A percentile compares a stretch with the other conserved stretches of the same genome.
These are phyloP conservation scores for Solanum hybrid DNA, from an alignment of 305 asterid genomes.

Conservation along the genomic window DNA sequence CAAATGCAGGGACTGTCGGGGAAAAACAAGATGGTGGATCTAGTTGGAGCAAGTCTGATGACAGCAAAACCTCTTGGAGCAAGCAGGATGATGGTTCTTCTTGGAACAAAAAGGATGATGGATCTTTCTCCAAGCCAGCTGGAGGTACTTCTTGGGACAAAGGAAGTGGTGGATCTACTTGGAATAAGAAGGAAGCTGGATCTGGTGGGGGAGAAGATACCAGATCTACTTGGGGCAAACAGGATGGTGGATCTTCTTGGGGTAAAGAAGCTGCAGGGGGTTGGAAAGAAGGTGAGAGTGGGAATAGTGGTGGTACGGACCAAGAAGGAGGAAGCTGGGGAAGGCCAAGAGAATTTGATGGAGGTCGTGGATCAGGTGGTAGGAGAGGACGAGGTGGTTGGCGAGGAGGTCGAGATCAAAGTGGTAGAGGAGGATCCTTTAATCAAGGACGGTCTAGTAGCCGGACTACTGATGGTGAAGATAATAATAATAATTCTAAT, in stretches of 20 bases:
- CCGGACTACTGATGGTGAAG: slow-evolving; percentile 28
- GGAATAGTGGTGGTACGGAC: slow-evolving; percentile 7
- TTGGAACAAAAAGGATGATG: slow-evolving; percentile 14
- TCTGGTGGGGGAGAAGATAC: background rate
- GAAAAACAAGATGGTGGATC: slow-evolving; percentile 17
- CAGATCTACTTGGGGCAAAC: background rate
- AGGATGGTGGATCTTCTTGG: slow-evolving; percentile 23
- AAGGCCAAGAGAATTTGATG: slow-evolving; percentile 28
- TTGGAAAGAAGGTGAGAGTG: background rate
- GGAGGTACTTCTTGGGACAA: slow-evolving; percentile 10
- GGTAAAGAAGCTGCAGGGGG: slow-evolving; percentile 9
- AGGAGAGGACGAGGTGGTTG: slow-evolving; percentile 45
- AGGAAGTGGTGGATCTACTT: slow-evolving; percentile 8
- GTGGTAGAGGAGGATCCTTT: slow-evolving; percentile 50
- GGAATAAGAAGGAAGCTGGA: slow-evolving; percentile 8
- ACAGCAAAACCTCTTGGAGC: slow-evolving; percentile 23
- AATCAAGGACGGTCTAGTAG: slow-evolving; percentile 29
- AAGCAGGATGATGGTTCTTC: slow-evolving; percentile 22
- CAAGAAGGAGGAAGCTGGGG: slow-evolving; percentile 33
- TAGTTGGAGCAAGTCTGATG: slow-evolving; percentile 13
- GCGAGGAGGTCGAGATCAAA: slow-evolving; percentile 31
- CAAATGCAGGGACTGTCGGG: background rate
- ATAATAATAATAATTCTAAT: slow-evolving; percentile 11
- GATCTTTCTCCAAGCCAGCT: slow-evolving; percentile 15
- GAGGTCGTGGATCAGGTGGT: slow-evolving; percentile 51